These are phyloP conservation scores for Suillus bovinus DNA, from an alignment of 768 basidiomycete genomes.

Conservation along the genomic window DNA sequence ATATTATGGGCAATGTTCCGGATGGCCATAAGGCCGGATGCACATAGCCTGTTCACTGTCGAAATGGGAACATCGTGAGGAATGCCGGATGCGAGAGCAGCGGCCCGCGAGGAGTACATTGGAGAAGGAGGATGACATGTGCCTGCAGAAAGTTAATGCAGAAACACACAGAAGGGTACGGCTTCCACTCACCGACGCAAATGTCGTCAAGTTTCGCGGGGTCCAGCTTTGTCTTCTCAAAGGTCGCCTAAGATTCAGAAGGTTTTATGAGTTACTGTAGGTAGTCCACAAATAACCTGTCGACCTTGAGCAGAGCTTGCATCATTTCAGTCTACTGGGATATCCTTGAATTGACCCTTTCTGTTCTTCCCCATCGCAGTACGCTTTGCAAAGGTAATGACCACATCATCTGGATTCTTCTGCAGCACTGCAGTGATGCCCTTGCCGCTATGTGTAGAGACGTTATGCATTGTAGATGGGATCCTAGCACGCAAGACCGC, in stretches of 20 bases:
- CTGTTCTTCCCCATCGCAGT: slow-evolving; percentile 87
- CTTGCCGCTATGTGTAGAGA: slow-evolving; percentile 35
- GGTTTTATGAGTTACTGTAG: slow-evolving; percentile 3
- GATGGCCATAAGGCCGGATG: slow-evolving; percentile 93
- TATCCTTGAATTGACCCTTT: slow-evolving; percentile 92
- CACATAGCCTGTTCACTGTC: slow-evolving; percentile 91
- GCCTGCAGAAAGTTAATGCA: slow-evolving; percentile 40
- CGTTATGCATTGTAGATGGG: slow-evolving; percentile 21
- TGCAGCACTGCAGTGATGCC: slow-evolving; percentile 58
- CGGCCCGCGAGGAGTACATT: slow-evolving; percentile 80
- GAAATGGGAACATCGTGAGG: slow-evolving; percentile 86
- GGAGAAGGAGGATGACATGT: slow-evolving; percentile 85
- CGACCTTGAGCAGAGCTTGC: slow-evolving; percentile 76
- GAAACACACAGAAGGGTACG: slow-evolving; percentile 2
- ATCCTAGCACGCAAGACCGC: slow-evolving; percentile 16
- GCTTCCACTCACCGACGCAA: slow-evolving; percentile 62
- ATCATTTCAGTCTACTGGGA: slow-evolving; percentile 86
- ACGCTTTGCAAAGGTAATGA: slow-evolving; percentile 86
- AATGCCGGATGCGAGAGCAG: slow-evolving; percentile 86
- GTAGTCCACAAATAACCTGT: slow-evolving; percentile 1
- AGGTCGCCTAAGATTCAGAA: slow-evolving; percentile 49
- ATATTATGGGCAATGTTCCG: slow-evolving; percentile 88
- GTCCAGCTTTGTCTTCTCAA: slow-evolving; percentile 66
- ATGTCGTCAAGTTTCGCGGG: slow-evolving; percentile 79
- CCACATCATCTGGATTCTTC: slow-evolving; percentile 81